Evolutionary conservation across 768 basidiomycete genomes (phyloP).

Genomic region (Pilatotrama ljubarskyi): DNA sequence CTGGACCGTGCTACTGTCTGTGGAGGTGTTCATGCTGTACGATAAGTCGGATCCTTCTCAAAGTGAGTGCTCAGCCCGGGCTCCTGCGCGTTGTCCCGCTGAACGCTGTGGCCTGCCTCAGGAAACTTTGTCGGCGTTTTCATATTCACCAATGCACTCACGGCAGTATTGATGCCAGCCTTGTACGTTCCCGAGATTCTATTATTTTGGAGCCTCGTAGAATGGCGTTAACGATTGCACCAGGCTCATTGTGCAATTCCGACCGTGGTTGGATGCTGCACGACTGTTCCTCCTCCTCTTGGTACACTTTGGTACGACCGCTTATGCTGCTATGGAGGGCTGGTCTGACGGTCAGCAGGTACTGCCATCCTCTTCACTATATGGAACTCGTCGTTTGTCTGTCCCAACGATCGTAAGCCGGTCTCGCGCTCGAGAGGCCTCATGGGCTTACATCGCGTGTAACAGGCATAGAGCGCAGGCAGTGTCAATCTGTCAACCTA

Average conservation of each 20-base stretch:
- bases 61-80: conserved; percentile 38
- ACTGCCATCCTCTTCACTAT: conserved; percentile 43
- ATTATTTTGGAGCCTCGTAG: background rate
- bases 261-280: conserved; percentile 55
- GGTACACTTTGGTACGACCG: conserved; percentile 46
- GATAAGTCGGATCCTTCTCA: conserved; percentile 43
- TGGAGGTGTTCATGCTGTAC: conserved; percentile 50
- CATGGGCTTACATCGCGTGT: conserved; percentile 28
- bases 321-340: background rate
- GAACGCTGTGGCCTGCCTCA: conserved; percentile 26
- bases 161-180: conserved; percentile 33
- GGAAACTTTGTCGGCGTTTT: conserved; percentile 49
- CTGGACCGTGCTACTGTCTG: conserved; percentile 49
- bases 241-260: conserved; percentile 49
- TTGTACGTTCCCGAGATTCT: conserved; percentile 37
- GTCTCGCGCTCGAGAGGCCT: background rate
- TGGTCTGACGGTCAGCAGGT: conserved; percentile 31
- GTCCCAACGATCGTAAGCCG: conserved; percentile 43
- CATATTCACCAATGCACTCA: conserved; percentile 28
- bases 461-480: conserved; percentile 29
- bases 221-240: background rate
- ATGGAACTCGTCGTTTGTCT: conserved; percentile 45
- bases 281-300: conserved; percentile 48
- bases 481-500: conserved; percentile 48
- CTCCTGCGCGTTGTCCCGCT: background rate